Evolutionary conservation across 2,329 filamentous ascomycete species (phyloP).

Genomic region (Cladobotryum mycophilum): DNA sequence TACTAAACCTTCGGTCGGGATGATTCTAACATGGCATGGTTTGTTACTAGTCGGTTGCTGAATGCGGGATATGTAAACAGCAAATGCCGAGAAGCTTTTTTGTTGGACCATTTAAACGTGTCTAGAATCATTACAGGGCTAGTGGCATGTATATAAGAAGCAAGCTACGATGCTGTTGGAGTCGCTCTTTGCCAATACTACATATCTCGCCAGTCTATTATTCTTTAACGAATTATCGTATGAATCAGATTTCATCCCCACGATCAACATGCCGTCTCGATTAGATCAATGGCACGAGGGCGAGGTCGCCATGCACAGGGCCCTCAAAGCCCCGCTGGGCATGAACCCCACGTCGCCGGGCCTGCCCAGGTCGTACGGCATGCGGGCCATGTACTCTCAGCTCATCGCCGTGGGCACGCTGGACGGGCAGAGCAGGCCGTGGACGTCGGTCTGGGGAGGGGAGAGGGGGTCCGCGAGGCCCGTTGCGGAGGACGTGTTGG

Average conservation of each 20-base stretch:
- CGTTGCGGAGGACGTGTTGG: conserved; percentile 57
- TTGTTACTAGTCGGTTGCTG: too few relatives aligned
- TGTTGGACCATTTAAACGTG: too few relatives aligned
- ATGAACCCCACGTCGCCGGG: conserved; percentile 63
- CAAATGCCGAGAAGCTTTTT: too few relatives aligned
- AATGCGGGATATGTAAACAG: too few relatives aligned
- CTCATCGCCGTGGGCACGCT: conserved; percentile 69
- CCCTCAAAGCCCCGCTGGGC: conserved; percentile 49
- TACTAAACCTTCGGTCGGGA: too few relatives aligned
- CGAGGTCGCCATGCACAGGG: conserved; percentile 57
- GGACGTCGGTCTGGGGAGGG: conserved; percentile 77
- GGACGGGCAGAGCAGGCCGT: conserved; percentile 59
- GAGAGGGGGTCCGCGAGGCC: conserved; percentile 59
- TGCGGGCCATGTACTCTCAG: conserved; percentile 55
- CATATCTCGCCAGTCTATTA: too few relatives aligned
- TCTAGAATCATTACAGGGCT: too few relatives aligned
- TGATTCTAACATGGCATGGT: too few relatives aligned
- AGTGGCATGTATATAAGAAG: too few relatives aligned
- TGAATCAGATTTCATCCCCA: conserved; percentile 21
- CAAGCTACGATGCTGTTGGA: too few relatives aligned
- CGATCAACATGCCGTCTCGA: conserved; percentile 8
- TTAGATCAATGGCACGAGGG: conserved; percentile 52
- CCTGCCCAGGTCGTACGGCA: conserved; percentile 54
- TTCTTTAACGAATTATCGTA: too few relatives aligned
- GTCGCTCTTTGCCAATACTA: too few relatives aligned